Base-by-base conservation (phyloP, 2,329 filamentous ascomycete genomes). In the Chrysosporium queenslandicum region DNA sequence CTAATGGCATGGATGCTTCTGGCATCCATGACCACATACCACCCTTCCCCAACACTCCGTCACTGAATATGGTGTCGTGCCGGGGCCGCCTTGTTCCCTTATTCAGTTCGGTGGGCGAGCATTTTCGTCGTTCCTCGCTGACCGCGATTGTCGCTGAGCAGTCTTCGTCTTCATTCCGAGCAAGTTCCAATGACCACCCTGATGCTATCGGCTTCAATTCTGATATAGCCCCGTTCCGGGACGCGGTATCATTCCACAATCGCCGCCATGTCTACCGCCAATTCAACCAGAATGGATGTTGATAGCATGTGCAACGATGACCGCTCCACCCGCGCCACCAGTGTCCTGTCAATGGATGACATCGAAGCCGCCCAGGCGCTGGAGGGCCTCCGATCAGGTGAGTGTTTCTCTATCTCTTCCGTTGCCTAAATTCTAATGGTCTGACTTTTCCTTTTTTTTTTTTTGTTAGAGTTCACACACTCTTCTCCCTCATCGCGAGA, bases 361-460 rank as follows among this genome's bases (percentile, higher is more conserved):
- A 66, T 75, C 46, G 71, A 75, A 58, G 86, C 86, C 21, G 86
- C 86, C 27, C 84, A 89, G 67, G 86, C 86, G 6, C 71, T 90
- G 12, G 85, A 85, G 46, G 83, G 87, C 59, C 74, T 90, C 55
- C 77, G 82, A 68, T 82, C 85, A 61, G 84, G 85, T 88, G 72
- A 64, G 77, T 68, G 54, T 30, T 40, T 32, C 36, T 20, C 16
- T 16, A 3, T 12, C 16, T 6, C 12, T 4, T 12, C 20, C 36
- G 7, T 39, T 18, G 7, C n/a, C n/a, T 39, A 39, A n/a, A n/a
- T n/a, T n/a, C n/a, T 18, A 39, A 39, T 18, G 20, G 34, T 3
- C 9, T 43, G 27, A 29, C 23, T n/a, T n/a, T n/a, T n/a, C n/a
- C n/a, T n/a, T 21, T 25, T 48, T 9, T 49, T 55, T 54, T n/a